A percentile compares a stretch with the other conserved stretches of the same genome.
Evolutionary conservation across 176 grass and related monocot species (phyloP).

Genomic region (Bolboschoenus planiculmis): DNA sequence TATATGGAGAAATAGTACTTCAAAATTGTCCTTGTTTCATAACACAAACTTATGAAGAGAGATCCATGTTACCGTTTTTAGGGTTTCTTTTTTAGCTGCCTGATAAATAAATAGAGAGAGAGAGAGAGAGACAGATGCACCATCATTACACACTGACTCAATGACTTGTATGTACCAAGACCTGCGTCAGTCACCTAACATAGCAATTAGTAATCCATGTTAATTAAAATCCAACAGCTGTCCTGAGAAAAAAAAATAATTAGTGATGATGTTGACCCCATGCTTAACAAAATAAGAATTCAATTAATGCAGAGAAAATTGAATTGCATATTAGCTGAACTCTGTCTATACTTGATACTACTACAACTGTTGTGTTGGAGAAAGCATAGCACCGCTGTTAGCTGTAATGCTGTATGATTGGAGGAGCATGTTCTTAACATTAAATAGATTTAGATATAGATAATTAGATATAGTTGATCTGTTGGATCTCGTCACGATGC

Average conservation of each 20-base stretch:
- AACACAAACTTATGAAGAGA: not conserved
- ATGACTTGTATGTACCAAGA: not conserved
- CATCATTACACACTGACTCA: not conserved
- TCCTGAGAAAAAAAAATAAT: not conserved
- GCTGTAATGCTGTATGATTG: not conserved
- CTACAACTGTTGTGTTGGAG: not conserved
- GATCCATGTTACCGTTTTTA: not conserved
- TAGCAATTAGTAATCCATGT: not conserved
- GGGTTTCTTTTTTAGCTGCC: not conserved
- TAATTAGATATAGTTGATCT: not conserved
- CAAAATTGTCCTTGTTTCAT: not conserved
- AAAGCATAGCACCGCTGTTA: not conserved
- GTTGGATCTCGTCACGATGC: not conserved
- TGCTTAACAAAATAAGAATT: not conserved
- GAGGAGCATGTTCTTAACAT: not conserved
- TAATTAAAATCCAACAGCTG: not conserved
- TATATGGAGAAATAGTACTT: not conserved
- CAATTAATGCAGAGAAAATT: not conserved
- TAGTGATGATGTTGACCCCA: not conserved
- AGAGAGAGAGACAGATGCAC: not conserved
- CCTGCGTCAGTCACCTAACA: not conserved
- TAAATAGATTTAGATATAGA: conserved; percentile 17
- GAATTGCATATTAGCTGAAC: conserved; percentile 13
- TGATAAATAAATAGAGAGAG: not conserved
- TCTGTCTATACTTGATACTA: not conserved